Conservation (phyloP, 2,329 filamentous ascomycete species). For the Penicillium aurantiogriseum region DNA sequence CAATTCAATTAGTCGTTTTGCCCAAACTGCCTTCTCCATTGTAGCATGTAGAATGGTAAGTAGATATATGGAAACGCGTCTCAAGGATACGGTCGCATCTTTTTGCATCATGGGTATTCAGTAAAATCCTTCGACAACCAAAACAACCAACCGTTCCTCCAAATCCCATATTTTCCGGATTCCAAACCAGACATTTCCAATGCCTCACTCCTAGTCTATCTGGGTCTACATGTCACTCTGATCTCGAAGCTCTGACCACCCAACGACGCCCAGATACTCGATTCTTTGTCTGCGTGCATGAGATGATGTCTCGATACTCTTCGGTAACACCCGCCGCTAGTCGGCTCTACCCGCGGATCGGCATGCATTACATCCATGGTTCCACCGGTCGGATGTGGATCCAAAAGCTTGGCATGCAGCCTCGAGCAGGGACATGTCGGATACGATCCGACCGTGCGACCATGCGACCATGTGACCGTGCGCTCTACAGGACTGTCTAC, state of each 20-base stretch:
- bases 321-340: constrained; percentile 2
- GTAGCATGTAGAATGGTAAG: not conserved
- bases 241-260: not conserved
- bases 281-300: not conserved
- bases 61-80: not conserved
- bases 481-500: not conserved
- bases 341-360: not conserved
- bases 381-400: not conserved
- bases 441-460: not conserved
- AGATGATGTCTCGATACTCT: constrained; percentile 12
- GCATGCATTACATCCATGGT: not conserved
- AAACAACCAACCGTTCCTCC: not conserved
- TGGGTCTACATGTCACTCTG: not conserved
- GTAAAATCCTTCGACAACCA: not conserved
- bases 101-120: not conserved
- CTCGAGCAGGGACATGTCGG: not conserved
- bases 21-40: not conserved
- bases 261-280: not conserved
- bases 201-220: no score
- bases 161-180: not conserved
- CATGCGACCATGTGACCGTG: not conserved
- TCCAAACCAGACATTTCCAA: not conserved
- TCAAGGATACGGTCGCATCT: not conserved
- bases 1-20: not conserved
- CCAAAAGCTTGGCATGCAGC: constrained; percentile 3